phyloP scores from a whole-genome alignment of 2,329 filamentous ascomycete genomes.

The Sclerotinia borealis region DNA sequence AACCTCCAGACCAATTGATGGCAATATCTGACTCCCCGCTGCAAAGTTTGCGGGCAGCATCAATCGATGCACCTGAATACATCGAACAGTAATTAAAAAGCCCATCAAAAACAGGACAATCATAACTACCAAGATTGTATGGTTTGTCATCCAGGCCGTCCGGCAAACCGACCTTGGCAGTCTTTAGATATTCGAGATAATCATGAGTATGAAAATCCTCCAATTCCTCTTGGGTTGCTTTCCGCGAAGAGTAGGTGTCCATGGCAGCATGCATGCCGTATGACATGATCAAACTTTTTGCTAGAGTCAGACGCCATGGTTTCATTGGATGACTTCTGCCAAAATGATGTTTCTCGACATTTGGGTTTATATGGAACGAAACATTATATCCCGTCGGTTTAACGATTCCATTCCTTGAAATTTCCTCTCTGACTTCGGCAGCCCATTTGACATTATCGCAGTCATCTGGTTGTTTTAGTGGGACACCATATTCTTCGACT shows the following conservation, averaged over 20 bases:
- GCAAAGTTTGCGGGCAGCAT: conserved; percentile 83
- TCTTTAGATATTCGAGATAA: conserved; percentile 83
- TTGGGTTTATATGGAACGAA: conserved; percentile 91
- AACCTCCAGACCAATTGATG: conserved; percentile 93
- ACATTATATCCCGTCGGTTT: conserved; percentile 82
- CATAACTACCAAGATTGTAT: conserved; percentile 84
- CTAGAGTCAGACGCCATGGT: conserved; percentile 91
- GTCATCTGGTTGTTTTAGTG: conserved; percentile 28
- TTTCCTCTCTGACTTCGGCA: conserved; percentile 24
- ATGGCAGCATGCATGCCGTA: conserved; percentile 96
- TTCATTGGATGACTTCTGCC: conserved; percentile 98
- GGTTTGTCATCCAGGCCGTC: conserved; percentile 57
- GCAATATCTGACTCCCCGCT: conserved; percentile 88
- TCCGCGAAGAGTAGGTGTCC: conserved; percentile 83
- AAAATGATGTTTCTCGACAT: conserved; percentile 95
- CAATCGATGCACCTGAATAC: conserved; percentile 83
- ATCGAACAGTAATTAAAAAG: conserved; percentile 93
- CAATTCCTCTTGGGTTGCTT: conserved; percentile 82
- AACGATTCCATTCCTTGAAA: conserved; percentile 60
- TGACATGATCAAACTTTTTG: conserved; percentile 88
- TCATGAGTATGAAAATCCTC: conserved; percentile 80
- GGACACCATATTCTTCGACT: conserved; percentile 31
- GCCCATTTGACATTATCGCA: conserved; percentile 25
- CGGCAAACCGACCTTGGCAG: conserved; percentile 58
- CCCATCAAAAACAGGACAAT: conserved; percentile 95